phyloP scores from a whole-genome alignment of 2,329 filamentous ascomycete genomes.

The Sporothrix curviconia region DNA sequence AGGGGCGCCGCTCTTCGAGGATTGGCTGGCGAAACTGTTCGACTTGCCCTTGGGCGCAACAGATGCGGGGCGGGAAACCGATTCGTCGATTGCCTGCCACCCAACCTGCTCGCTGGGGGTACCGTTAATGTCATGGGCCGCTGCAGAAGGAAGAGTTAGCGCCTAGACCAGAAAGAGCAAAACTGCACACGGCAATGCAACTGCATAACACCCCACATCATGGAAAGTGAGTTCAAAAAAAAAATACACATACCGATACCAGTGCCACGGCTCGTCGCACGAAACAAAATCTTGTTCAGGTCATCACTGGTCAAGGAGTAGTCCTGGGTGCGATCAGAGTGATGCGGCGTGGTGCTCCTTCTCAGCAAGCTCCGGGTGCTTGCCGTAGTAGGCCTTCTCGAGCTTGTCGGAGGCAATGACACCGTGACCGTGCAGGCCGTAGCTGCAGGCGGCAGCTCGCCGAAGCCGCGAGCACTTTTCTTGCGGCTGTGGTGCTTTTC shows the following conservation, averaged over 20 bases:
- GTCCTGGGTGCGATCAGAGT: conserved; percentile 55
- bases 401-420: conserved; percentile 70
- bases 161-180: too few species aligned
- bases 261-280: conserved; percentile 55
- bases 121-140: conserved; percentile 55
- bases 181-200: not conserved
- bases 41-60: conserved; percentile 15
- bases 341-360: conserved; percentile 60
- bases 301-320: conserved; percentile 86
- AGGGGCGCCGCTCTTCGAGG: conserved; percentile 25
- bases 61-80: conserved; percentile 52
- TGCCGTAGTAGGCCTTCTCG: conserved; percentile 86
- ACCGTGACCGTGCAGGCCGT: conserved; percentile 86
- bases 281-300: conserved; percentile 83
- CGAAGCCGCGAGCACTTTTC: conserved; percentile 64
- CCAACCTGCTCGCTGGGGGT: conserved; percentile 89
- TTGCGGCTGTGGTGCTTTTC: conserved; percentile 60
- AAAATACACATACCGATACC: conserved; percentile 47
- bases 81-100: conserved; percentile 81
- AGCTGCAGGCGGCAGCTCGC: conserved; percentile 76
- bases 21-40: conserved; percentile 17
- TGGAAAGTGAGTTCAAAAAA: too few species aligned
- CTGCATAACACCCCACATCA: not conserved
- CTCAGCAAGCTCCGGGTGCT: conserved; percentile 74
- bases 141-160: conserved; percentile 39